phyloP scores from a whole-genome alignment of 345 rosid genomes.

The Salix brachista region DNA sequence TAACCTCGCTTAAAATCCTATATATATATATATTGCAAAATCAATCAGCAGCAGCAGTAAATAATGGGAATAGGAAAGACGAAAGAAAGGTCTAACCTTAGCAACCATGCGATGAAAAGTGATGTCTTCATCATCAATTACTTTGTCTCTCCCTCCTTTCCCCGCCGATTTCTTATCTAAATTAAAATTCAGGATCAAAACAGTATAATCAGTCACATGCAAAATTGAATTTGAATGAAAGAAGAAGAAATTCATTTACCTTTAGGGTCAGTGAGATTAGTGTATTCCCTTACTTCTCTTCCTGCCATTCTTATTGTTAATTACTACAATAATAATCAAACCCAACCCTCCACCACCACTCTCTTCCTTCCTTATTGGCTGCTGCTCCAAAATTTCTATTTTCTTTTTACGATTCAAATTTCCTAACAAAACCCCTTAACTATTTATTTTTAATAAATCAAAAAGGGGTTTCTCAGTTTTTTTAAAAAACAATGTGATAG shows the following conservation, averaged over 20 bases:
- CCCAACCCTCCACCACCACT: too few species aligned
- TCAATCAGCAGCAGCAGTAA: too few species aligned
- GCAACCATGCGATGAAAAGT: slow-evolving; percentile 99
- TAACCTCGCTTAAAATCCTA: too few species aligned
- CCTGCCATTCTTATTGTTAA: slow-evolving; percentile 58
- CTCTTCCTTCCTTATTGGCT: too few species aligned
- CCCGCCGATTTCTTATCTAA: slow-evolving; percentile 88
- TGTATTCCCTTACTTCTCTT: slow-evolving; percentile 93
- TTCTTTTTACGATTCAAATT: too few species aligned
- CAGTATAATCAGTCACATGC: neutral
- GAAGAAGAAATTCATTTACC: slow-evolving; percentile 26
- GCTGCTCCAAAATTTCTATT: too few species aligned
- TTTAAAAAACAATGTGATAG: too few species aligned
- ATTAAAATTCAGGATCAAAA: neutral
- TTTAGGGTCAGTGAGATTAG: slow-evolving; percentile 93
- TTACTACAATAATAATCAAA: too few species aligned
- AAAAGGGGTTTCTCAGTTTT: too few species aligned
- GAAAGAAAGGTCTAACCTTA: slow-evolving; percentile 68
- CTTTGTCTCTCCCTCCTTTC: slow-evolving; percentile 63
- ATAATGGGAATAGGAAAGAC: slow-evolving; percentile 41
- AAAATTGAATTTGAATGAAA: neutral
- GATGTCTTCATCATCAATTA: slow-evolving; percentile 83
- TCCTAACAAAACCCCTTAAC: too few species aligned
- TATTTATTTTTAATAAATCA: too few species aligned
- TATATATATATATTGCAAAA: too few species aligned